phyloP scores from a whole-genome alignment of 345 rosid genomes.

The Limnanthes douglasii region DNA sequence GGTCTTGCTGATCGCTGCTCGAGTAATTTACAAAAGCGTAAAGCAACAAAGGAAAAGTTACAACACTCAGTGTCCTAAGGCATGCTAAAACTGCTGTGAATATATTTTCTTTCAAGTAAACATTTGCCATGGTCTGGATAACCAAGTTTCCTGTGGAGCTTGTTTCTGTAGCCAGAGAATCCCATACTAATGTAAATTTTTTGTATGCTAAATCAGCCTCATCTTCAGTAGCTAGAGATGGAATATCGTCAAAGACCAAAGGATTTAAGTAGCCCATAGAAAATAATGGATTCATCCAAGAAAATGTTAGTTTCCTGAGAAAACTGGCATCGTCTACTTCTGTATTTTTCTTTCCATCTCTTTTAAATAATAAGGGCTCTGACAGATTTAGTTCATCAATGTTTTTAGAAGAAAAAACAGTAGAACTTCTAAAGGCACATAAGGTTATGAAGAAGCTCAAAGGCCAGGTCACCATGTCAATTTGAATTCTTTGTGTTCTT shows the following conservation, averaged over 20 bases:
- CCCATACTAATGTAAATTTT: constrained; percentile 42
- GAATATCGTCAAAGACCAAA: constrained; percentile 41
- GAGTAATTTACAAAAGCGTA: constrained; percentile 47
- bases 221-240: constrained; percentile 34
- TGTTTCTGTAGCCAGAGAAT: constrained; percentile 15
- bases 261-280: constrained; percentile 39
- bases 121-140: constrained; percentile 27
- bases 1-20: constrained; percentile 19
- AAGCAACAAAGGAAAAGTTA: constrained; percentile 43
- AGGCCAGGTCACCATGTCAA: constrained; percentile 29
- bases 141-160: constrained; percentile 25
- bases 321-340: constrained; percentile 26
- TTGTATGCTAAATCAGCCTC: constrained; percentile 37
- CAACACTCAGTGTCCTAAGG: constrained; percentile 29
- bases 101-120: constrained; percentile 41
- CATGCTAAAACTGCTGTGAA: constrained; percentile 28
- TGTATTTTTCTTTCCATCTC: constrained; percentile 8
- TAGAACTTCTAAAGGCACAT: constrained; percentile 19
- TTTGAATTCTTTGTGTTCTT: constrained; percentile 14
- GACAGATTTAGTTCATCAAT: constrained; percentile 14
- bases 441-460: constrained; percentile 32
- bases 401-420: constrained; percentile 6
- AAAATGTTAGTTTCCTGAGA: constrained; percentile 33
- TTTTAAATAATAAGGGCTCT: constrained; percentile 27
- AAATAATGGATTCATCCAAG: constrained; percentile 58